Percentiles rank a stretch among this genome's conserved stretches.
Evolutionary conservation across 345 rosid genomes (phyloP).

Genomic region (Acer campestre): DNA sequence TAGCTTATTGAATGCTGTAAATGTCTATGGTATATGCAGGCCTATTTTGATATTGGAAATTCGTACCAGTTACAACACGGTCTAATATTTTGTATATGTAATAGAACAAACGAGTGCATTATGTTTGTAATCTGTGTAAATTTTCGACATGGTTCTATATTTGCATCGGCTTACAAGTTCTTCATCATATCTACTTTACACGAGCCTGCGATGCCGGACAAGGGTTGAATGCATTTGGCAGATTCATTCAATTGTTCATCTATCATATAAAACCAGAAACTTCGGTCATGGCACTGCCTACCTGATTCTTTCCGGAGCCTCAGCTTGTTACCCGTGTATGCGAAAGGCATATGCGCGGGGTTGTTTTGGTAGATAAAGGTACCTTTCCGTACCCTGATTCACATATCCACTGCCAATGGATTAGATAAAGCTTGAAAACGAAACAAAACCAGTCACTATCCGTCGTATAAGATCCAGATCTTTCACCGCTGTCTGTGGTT

Average conservation of each 20-base stretch:
- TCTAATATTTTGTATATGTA: not conserved
- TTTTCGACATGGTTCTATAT: not conserved
- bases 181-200: not conserved
- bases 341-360: not conserved
- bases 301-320: too few species aligned
- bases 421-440: not conserved
- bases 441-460: not conserved
- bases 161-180: not conserved
- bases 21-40: not conserved
- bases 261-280: not conserved
- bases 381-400: not conserved
- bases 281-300: not conserved
- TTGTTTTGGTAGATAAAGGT: conserved; percentile 11
- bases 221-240: too few species aligned
- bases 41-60: not conserved
- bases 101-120: not conserved
- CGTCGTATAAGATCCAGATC: too few species aligned
- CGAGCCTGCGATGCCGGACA: too few species aligned
- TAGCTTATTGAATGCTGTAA: not conserved
- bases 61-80: not conserved
- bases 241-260: too few species aligned
- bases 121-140: not conserved
- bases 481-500: not conserved
- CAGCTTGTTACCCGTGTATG: too few species aligned
- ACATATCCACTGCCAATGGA: not conserved